A percentile compares a stretch with the other conserved stretches of the same genome.
These are phyloP conservation scores for Grigorovia humatica DNA, from an alignment of 805 yeast genomes.

Conservation along the genomic window DNA sequence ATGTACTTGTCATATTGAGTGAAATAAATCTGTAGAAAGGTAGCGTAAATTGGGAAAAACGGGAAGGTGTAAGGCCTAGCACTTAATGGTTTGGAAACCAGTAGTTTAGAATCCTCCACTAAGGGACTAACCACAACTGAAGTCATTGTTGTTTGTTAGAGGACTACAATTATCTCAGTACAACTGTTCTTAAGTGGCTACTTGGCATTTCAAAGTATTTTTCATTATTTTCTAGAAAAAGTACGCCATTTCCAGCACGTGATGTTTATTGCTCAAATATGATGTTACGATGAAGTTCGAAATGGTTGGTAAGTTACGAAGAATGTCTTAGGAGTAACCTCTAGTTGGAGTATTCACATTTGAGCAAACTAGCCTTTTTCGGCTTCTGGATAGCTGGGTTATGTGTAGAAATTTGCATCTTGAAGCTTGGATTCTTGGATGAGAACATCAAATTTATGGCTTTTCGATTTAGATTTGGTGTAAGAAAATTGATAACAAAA, in stretches of 20 bases:
- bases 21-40: conserved; percentile 53
- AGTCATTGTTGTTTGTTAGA: neutral
- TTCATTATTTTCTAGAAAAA: neutral
- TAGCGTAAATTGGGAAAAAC: conserved; percentile 67
- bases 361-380: too few relatives aligned
- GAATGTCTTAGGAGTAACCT: too few relatives aligned
- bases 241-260: neutral
- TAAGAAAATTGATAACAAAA: too few relatives aligned
- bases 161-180: neutral
- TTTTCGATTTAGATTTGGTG: too few relatives aligned
- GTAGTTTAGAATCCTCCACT: conserved; percentile 59
- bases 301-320: too few relatives aligned
- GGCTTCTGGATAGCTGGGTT: too few relatives aligned
- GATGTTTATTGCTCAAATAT: neutral
- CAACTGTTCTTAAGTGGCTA: neutral
- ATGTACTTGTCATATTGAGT: conserved; percentile 70
- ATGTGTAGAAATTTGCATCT: too few relatives aligned
- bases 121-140: conserved; percentile 54
- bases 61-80: conserved; percentile 77
- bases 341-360: too few relatives aligned
- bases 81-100: conserved; percentile 52
- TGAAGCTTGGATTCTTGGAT: too few relatives aligned
- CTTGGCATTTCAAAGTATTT: neutral
- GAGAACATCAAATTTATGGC: too few relatives aligned
- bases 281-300: too few relatives aligned